A percentile compares a stretch with the other conserved stretches of the same genome.
Evolutionary conservation across 768 basidiomycete genomes (phyloP).

Genomic region (Pholiota microspora): DNA sequence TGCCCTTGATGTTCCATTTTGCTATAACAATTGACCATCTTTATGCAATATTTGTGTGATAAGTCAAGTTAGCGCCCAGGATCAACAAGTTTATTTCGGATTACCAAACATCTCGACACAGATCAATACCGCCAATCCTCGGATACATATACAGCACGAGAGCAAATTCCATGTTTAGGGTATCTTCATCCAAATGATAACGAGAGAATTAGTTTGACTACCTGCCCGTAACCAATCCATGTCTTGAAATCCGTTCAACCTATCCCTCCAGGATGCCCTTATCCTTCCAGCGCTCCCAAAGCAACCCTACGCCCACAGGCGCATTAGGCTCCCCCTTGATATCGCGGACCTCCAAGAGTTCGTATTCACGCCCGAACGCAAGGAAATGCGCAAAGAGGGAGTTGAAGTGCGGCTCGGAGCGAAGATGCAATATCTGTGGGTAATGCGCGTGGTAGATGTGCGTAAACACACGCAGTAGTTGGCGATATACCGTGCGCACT

Average conservation of each 20-base stretch:
- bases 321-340: slow-evolving; percentile 66
- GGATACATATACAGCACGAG: not conserved
- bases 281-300: slow-evolving; percentile 91
- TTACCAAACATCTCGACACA: not conserved
- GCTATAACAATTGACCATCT: slow-evolving; percentile 1
- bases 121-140: not conserved
- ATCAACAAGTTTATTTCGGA: too few species aligned
- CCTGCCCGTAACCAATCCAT: not conserved
- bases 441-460: slow-evolving; percentile 98
- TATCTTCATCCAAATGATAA: not conserved
- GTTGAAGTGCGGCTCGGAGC: slow-evolving; percentile 93
- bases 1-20: not conserved
- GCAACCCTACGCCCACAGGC: slow-evolving; percentile 67
- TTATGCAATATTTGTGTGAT: not conserved
- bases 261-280: slow-evolving; percentile 66
- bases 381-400: slow-evolving; percentile 98
- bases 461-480: slow-evolving; percentile 94
- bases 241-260: not conserved
- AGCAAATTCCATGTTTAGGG: not conserved
- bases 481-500: slow-evolving; percentile 91
- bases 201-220: not conserved
- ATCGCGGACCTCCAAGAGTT: slow-evolving; percentile 86
- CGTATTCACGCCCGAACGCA: slow-evolving; percentile 93
- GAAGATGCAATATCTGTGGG: slow-evolving; percentile 85
- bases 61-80: not conserved